Percentiles rank a stretch among this genome's conserved stretches.
phyloP scores from a whole-genome alignment of 2,329 filamentous ascomycete genomes.

The Penicillium psychrosexuale region DNA sequence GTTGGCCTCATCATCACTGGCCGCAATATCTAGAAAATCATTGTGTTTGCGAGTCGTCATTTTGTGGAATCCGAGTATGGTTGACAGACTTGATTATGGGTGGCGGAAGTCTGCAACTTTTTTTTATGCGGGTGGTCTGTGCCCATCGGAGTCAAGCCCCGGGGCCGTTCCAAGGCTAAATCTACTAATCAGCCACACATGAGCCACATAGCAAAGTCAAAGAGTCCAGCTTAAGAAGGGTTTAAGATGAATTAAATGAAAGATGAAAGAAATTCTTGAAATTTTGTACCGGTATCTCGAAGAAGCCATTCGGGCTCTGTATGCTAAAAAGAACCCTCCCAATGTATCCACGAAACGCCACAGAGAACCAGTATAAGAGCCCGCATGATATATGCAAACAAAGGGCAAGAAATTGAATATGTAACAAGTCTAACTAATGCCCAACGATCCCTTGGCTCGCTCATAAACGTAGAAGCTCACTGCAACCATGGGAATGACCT shows the following conservation, averaged over 20 bases:
- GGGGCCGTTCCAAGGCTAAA: background rate
- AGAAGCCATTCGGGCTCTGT: slow-evolving; percentile 14
- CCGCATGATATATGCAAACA: slow-evolving; percentile 2
- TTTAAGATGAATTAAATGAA: background rate
- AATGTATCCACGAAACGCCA: slow-evolving; percentile 20
- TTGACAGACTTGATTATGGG: background rate
- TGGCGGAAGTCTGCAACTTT: slow-evolving; percentile 4
- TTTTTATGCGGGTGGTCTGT: slow-evolving; percentile 17
- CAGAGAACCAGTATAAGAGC: slow-evolving; percentile 19
- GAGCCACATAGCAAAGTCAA: background rate
- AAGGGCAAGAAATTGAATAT: background rate
- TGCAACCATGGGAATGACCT: slow-evolving; percentile 86
- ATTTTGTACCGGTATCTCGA: slow-evolving; percentile 9
- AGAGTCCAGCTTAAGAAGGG: background rate
- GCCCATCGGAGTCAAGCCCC: background rate
- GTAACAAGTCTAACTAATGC: slow-evolving; percentile 25
- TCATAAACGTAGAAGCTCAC: slow-evolving; percentile 68
- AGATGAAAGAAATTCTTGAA: background rate
- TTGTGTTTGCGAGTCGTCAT: slow-evolving; percentile 42
- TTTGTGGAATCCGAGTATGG: slow-evolving; percentile 3
- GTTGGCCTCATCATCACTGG: slow-evolving; percentile 37
- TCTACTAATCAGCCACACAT: background rate
- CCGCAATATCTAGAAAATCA: slow-evolving; percentile 39
- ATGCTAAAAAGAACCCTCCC: slow-evolving; percentile 9
- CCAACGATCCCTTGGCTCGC: slow-evolving; percentile 61